Evolutionary conservation across 768 basidiomycete species (phyloP), one percentile per base, ranked within the genome.

Genomic region (Suillus tomentosus): DNA sequence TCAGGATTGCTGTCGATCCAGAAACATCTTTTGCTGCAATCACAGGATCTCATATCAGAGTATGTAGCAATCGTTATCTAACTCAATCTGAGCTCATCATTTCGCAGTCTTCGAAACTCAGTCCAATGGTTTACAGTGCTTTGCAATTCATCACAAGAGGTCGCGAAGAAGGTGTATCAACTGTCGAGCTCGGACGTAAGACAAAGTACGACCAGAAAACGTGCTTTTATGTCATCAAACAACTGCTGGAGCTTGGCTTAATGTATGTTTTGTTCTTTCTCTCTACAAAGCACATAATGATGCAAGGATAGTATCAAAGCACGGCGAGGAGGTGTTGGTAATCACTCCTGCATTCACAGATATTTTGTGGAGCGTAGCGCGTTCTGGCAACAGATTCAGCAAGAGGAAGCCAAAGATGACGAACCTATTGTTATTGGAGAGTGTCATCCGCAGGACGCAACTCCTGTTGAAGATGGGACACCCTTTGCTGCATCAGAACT

Each of bases 121-220:
- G 88, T 56, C 88, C 90, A 0, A 90, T 91, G 87, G 91, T 95
- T 3, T 96, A 94, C 73, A 85, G 87, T 17, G 87, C 89, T 6
- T 83, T 96, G 15, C 93, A 95, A 72, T 80, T 94, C 51, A 87
- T 96, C 67, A 89, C 92, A n/a, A 84, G 91, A 43, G 91, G 90
- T 3, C 79, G 94, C 64, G 89, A 91, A 64, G 78, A 83, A 22
- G 94, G 94, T 13, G 83, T 92, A 17, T 89, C 91, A 8, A 88
- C 91, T 54, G 85, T 94, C 14, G 85, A 91, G 39, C 81, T 96
- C 15, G 91, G 91, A 31, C 86, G 86, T 68, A 81, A 85, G 70
- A 89, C 94, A 11, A 86, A 85, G 57, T 94, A 96, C 70, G 94
- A 95, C 71, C 92, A 92, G 72, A 95, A 95, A 76, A 91, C 91